These are phyloP conservation scores for Aspergillus wentii DNA, from an alignment of 495 filamentous ascomycete genomes.

Conservation along the genomic window DNA sequence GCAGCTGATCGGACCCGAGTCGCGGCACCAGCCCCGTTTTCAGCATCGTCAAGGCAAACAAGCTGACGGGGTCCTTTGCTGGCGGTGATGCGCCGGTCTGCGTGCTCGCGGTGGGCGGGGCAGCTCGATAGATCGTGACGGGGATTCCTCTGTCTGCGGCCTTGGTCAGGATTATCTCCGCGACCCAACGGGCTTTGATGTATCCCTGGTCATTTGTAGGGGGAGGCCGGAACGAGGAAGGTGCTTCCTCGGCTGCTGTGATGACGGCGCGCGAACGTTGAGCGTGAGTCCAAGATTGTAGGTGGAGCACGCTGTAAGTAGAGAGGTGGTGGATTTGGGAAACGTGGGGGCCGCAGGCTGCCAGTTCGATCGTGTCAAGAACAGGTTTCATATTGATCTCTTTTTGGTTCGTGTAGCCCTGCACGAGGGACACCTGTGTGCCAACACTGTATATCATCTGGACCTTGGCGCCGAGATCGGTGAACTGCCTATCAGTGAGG, in stretches of 20 bases:
- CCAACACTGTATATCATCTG: slow-evolving; percentile 19
- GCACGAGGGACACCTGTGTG: slow-evolving; percentile 15
- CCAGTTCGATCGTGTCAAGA: slow-evolving; percentile 13
- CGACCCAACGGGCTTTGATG: slow-evolving; percentile 19
- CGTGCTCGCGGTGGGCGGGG: slow-evolving; percentile 5
- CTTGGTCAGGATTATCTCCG: slow-evolving; percentile 10
- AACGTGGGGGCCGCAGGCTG: slow-evolving; percentile 1
- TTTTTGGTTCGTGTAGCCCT: slow-evolving; percentile 13
- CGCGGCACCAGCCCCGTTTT: too few relatives aligned
- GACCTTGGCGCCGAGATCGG: slow-evolving; percentile 7
- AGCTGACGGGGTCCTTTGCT: slow-evolving; percentile 10
- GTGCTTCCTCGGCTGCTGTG: slow-evolving; percentile 2
- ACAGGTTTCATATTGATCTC: slow-evolving; percentile 9
- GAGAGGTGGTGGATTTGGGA: slow-evolving; percentile 14
- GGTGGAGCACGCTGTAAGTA: slow-evolving; percentile 23
- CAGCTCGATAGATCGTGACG: slow-evolving; percentile 14
- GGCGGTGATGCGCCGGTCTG: slow-evolving; percentile 6
- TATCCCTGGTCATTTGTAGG: slow-evolving; percentile 9
- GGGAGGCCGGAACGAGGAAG: slow-evolving; percentile 4
- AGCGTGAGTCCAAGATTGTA: slow-evolving; percentile 14
- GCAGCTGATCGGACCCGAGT: too few relatives aligned
- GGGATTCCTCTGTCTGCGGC: slow-evolving; percentile 17
- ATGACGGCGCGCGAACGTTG: slow-evolving; percentile 4
- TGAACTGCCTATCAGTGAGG: slow-evolving; percentile 5
- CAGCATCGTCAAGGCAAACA: too few relatives aligned